Evolutionary conservation across 2,329 filamentous ascomycete genomes (phyloP).

Genomic region (Didymellaceae sp.): DNA sequence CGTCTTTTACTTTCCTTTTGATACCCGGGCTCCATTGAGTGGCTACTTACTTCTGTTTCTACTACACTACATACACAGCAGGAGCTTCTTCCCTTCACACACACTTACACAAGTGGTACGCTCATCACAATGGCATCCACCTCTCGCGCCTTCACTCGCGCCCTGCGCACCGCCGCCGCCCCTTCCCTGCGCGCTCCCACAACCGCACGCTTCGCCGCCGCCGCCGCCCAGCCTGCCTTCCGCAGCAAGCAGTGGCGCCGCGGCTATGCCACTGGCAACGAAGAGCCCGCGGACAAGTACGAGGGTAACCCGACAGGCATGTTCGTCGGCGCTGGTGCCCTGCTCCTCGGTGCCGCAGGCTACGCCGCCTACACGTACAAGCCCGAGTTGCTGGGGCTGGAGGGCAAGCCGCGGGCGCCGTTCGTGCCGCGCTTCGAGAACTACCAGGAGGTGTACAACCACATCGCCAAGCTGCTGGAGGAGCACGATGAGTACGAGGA

Average conservation of each 20-base stretch:
- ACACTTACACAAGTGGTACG: too few relatives aligned
- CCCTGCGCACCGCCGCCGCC: constrained; percentile 47
- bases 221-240: constrained; percentile 69
- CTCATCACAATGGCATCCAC: constrained; percentile 47
- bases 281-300: constrained; percentile 52
- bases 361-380: constrained; percentile 62
- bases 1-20: too few relatives aligned
- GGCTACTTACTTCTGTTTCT: not conserved
- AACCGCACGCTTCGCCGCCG: constrained; percentile 61
- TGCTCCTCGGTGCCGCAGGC: constrained; percentile 36
- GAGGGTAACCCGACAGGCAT: constrained; percentile 59
- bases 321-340: constrained; percentile 41
- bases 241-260: constrained; percentile 76
- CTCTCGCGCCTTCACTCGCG: constrained; percentile 47
- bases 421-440: constrained; percentile 82
- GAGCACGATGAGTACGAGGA: constrained; percentile 97
- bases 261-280: constrained; percentile 71
- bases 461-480: constrained; percentile 78
- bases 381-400: constrained; percentile 52
- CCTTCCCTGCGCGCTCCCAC: constrained; percentile 64
- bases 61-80: not conserved
- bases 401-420: constrained; percentile 50
- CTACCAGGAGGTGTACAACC: constrained; percentile 95
- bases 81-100: not conserved
- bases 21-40: constrained; percentile 23